These are phyloP conservation scores for Schizochytrium sp. DNA, from an alignment of 108 stramenopile genomes.

Conservation along the genomic window DNA sequence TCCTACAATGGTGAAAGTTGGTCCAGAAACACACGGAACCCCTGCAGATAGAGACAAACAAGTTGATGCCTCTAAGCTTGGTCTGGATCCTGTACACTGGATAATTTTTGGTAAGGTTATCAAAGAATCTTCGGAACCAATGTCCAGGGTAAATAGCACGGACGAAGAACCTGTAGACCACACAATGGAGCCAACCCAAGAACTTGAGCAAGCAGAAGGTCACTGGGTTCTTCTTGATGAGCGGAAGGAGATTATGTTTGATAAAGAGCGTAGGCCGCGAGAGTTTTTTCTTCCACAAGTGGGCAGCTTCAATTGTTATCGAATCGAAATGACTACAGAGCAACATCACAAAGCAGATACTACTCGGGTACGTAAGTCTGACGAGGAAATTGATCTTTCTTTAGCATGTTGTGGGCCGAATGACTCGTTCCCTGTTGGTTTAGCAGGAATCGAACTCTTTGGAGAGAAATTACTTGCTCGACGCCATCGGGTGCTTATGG, in stretches of 20 bases:
- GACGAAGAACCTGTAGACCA: background rate
- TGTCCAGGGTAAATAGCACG: background rate
- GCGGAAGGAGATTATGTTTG: background rate
- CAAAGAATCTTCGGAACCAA: background rate
- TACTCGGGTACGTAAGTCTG: background rate
- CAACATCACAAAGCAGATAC: background rate
- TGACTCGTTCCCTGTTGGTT: background rate
- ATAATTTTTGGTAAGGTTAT: background rate
- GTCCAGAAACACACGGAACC: background rate
- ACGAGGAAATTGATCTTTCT: conserved; percentile 4
- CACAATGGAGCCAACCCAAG: background rate
- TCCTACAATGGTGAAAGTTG: background rate
- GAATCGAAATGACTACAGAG: background rate
- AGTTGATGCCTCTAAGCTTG: background rate
- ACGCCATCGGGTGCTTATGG: background rate
- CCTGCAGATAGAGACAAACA: background rate
- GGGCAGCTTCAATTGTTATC: conserved; percentile 36
- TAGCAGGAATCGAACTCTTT: conserved; percentile 24
- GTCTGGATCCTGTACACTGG: conserved; percentile 48
- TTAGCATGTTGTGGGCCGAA: background rate
- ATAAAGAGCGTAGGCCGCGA: background rate
- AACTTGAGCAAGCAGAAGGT: background rate
- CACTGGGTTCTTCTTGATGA: conserved; percentile 1
- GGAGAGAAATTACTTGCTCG: background rate
- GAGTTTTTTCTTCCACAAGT: conserved; percentile 39